A percentile compares a stretch with the other conserved stretches of the same genome.
These are phyloP conservation scores for Cucurbita maxima DNA, from an alignment of 306 rosid species.

Conservation along the genomic window DNA sequence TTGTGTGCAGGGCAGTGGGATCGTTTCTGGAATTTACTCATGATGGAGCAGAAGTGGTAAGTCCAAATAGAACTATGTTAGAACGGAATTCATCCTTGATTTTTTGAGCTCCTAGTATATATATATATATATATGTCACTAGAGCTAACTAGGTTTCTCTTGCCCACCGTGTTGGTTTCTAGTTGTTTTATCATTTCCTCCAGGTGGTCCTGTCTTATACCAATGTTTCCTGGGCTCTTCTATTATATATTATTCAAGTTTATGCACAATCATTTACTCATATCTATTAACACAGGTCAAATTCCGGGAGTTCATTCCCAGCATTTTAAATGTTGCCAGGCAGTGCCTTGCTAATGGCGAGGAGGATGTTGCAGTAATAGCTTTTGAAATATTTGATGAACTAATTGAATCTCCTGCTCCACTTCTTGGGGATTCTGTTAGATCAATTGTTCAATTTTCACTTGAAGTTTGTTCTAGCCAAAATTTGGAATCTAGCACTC, in stretches of 20 bases:
- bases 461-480: conserved; percentile 97
- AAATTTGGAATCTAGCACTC: conserved; percentile 83
- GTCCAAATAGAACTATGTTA: conserved; percentile 10
- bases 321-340: conserved; percentile 85
- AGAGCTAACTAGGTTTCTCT: background rate
- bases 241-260: background rate
- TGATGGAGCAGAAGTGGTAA: conserved; percentile 88
- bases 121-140: background rate
- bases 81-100: background rate
- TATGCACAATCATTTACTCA: background rate
- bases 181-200: background rate
- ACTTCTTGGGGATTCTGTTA: conserved; percentile 93
- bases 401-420: conserved; percentile 98
- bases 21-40: conserved; percentile 90
- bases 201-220: background rate
- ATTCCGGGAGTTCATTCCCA: conserved; percentile 92
- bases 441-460: conserved; percentile 89
- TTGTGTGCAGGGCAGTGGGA: conserved; percentile 74
- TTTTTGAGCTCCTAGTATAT: background rate
- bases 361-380: conserved; percentile 89
- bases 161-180: background rate
- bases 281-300: conserved; percentile 37
- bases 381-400: conserved; percentile 96
- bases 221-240: background rate
- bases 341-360: conserved; percentile 96